A percentile compares a stretch with the other conserved stretches of the same genome.
Evolutionary conservation across 495 filamentous ascomycete species (phyloP).

Genomic region (Mytilinidion resinicola): DNA sequence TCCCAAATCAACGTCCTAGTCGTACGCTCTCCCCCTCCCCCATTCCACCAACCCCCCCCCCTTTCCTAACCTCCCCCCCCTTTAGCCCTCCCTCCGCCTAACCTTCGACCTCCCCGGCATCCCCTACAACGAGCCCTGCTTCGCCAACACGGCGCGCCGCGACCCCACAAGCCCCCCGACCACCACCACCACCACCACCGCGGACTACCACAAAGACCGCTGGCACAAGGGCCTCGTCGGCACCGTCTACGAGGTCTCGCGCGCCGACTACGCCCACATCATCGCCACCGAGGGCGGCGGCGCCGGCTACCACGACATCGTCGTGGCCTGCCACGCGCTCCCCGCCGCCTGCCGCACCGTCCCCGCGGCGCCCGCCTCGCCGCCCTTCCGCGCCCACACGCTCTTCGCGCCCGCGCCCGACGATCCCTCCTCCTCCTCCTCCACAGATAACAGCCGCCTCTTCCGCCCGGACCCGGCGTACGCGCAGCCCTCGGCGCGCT

Average conservation of each 20-base stretch:
- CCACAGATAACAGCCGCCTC: constrained; percentile 35
- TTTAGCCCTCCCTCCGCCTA: constrained; percentile 57
- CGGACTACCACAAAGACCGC: constrained; percentile 42
- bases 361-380: constrained; percentile 37
- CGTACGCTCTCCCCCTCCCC: too few species aligned
- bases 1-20: constrained; percentile 72
- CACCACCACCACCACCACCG: background rate
- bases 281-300: constrained; percentile 88
- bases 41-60: too few species aligned
- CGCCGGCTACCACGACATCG: constrained; percentile 69
- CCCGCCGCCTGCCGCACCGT: constrained; percentile 17
- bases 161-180: constrained; percentile 27
- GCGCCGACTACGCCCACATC: constrained; percentile 73
- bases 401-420: constrained; percentile 46
- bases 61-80: too few species aligned
- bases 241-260: constrained; percentile 89
- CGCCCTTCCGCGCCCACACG: constrained; percentile 47
- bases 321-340: constrained; percentile 68
- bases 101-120: constrained; percentile 82
- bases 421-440: constrained; percentile 25
- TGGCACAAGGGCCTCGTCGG: constrained; percentile 82
- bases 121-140: constrained; percentile 85
- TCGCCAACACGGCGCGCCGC: constrained; percentile 69
- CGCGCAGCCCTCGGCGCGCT: constrained; percentile 77
- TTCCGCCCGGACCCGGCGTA: constrained; percentile 57